Conservation (phyloP, 148 eudicot genomes). For the Rheum nobile region DNA sequence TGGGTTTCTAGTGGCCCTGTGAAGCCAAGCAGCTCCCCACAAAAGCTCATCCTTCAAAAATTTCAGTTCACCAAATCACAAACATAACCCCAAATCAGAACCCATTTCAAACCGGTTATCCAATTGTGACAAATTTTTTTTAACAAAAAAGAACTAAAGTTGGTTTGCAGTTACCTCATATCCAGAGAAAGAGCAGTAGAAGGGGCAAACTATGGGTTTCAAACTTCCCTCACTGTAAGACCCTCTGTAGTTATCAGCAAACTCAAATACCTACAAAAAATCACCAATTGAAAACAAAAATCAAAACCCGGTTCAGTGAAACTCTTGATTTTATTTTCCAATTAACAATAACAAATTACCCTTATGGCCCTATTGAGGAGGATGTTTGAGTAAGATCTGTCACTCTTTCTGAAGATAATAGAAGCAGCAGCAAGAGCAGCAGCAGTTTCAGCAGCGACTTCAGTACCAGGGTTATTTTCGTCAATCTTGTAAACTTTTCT, state of each 20-base stretch:
- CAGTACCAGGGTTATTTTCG: conserved; percentile 75
- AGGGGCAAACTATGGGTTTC: conserved; percentile 45
- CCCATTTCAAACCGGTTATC: background rate
- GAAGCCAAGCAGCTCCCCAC: conserved; percentile 91
- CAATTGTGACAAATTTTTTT: background rate
- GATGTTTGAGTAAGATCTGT: conserved; percentile 59
- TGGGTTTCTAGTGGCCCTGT: conserved; percentile 63
- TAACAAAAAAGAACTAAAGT: too few species aligned
- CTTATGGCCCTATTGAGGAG: conserved; percentile 62
- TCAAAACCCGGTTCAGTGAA: background rate
- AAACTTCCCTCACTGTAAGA: conserved; percentile 44
- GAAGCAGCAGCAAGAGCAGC: conserved; percentile 97
- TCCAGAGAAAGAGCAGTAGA: conserved; percentile 56
- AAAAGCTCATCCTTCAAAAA: conserved; percentile 55
- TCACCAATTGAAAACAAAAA: background rate
- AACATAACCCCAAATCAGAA: background rate
- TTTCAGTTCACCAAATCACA: background rate
- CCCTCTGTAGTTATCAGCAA: conserved; percentile 81
- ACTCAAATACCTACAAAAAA: conserved; percentile 50
- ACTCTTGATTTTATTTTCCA: background rate
- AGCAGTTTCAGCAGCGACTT: conserved; percentile 97
- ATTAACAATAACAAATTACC: conserved; percentile 20
- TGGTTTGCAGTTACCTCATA: conserved; percentile 47
- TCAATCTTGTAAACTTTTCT: conserved; percentile 72
- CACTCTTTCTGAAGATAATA: conserved; percentile 55